Base-by-base conservation (phyloP, 2,329 filamentous ascomycete genomes). In the Pestalotiopsis sp. region DNA sequence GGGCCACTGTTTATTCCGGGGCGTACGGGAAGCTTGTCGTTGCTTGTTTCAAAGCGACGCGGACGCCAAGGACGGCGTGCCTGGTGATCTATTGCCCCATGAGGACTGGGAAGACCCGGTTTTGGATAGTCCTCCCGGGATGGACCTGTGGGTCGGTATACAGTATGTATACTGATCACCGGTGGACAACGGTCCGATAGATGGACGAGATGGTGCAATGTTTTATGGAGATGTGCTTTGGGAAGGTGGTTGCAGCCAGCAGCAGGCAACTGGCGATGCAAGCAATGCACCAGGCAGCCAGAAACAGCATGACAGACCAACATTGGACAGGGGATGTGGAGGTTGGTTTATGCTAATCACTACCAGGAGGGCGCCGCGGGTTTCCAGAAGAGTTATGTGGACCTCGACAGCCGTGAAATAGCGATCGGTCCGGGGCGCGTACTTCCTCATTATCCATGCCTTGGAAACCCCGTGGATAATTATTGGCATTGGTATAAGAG, bases 1-100 rank as follows among this genome's bases (percentile, higher is more conserved):
- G 31, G 59, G 59, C 59, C 59, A 62, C 59, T 62, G 27, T 62
- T 62, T 62, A 62, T 20, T 38, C 31, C 27, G 59, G 59, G 59
- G 31, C 59, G 9, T n/a, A 5, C 27, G 27, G n/a, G 31, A 62
- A 62, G 59, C 59, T 62, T 62, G 31, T 62, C 36, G 59, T 38
- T 62, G 59, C 59, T 62, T 62, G 59, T 62, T 40, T 62, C 59
- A 40, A 52, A 52, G 45, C 45, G 45, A 52, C 45, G 45, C 45
- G 45, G 45, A 9, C 59, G 27, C 31, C 59, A 20, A 36, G n/a
- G 27, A 20, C 59, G 59, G 25, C 31, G 59, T 62, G 27, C 59
- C 59, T 62, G 59, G 27, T 62, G 59, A 62, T 62, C 59, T 36
- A 12, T 62, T 62, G 59, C 31, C 20, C 25, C 13, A 38, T 62